A percentile compares a stretch with the other conserved stretches of the same genome.
phyloP scores from a whole-genome alignment of 2,329 filamentous ascomycete species.

The Aureobasidium subglaciale region DNA sequence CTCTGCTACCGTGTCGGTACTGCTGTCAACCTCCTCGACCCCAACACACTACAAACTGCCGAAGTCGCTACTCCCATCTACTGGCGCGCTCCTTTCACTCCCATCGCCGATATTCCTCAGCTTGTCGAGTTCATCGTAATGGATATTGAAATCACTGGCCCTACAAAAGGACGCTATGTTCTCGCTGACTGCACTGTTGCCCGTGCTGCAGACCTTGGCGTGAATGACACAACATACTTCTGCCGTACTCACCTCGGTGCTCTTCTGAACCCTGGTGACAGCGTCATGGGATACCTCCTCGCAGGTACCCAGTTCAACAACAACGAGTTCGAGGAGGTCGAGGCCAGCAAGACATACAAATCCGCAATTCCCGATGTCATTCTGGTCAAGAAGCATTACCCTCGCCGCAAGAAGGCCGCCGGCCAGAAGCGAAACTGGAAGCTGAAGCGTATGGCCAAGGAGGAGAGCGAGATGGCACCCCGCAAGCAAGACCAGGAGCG shows the following conservation, averaged over 20 bases:
- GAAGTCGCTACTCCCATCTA: constrained; percentile 78
- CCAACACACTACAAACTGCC: constrained; percentile 81
- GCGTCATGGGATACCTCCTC: constrained; percentile 88
- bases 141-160: constrained; percentile 73
- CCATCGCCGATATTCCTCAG: constrained; percentile 75
- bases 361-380: constrained; percentile 84
- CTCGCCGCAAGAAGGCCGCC: constrained; percentile 64
- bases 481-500: constrained; percentile 82
- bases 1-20: constrained; percentile 87
- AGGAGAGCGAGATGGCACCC: constrained; percentile 79
- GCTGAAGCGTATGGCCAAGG: constrained; percentile 85
- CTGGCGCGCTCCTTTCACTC: constrained; percentile 82
- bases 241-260: constrained; percentile 83
- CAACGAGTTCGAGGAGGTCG: constrained; percentile 72
- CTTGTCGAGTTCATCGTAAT: constrained; percentile 90
- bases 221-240: constrained; percentile 82
- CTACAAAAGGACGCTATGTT: constrained; percentile 69
- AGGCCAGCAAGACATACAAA: constrained; percentile 67
- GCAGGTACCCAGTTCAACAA: constrained; percentile 91
- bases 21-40: constrained; percentile 81
- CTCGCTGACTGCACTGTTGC: constrained; percentile 85
- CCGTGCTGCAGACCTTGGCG: constrained; percentile 75
- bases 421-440: constrained; percentile 67
- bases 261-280: constrained; percentile 81
- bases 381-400: constrained; percentile 95